Evolutionary conservation across 1,284 basidiomycete species (phyloP).

Genomic region (Takashimella koratensis): DNA sequence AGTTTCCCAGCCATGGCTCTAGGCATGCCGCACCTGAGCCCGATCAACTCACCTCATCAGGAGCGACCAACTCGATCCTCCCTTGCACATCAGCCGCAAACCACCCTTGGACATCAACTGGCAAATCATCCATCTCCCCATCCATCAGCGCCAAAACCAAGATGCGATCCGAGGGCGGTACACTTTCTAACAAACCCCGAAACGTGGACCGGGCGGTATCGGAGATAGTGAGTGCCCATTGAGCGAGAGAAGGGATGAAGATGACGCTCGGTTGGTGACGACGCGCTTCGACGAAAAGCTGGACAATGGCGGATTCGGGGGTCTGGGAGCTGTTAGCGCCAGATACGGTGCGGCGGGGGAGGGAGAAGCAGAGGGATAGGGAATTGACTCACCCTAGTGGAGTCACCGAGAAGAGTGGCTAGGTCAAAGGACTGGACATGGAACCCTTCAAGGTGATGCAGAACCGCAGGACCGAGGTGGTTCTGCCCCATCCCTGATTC

Average conservation of each 20-base stretch:
- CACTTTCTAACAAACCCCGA: constrained; percentile 82
- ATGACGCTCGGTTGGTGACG: constrained; percentile 94
- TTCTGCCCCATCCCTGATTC: constrained; percentile 82
- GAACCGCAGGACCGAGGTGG: constrained; percentile 81
- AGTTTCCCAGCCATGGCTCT: too few species aligned
- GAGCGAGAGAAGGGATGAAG: constrained; percentile 83
- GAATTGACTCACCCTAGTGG: constrained; percentile 62
- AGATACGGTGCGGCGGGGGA: constrained; percentile 1
- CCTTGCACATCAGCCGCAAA: constrained; percentile 78
- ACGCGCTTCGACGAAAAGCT: constrained; percentile 96
- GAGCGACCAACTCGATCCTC: constrained; percentile 61
- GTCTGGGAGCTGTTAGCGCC: constrained; percentile 56
- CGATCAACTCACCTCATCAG: constrained; percentile 51
- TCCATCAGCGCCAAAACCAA: constrained; percentile 86
- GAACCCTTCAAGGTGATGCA: constrained; percentile 94
- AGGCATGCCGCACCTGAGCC: too few species aligned
- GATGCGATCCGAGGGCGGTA: constrained; percentile 86
- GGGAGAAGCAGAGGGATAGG: background rate
- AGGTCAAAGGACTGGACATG: constrained; percentile 92
- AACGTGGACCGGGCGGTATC: constrained; percentile 83
- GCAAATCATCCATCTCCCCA: constrained; percentile 65
- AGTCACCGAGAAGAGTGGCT: constrained; percentile 83
- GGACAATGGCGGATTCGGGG: constrained; percentile 86
- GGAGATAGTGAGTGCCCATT: constrained; percentile 81
- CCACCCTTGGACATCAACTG: constrained; percentile 82